Evolutionary conservation across 495 filamentous ascomycete species (phyloP).

Genomic region (Hypoxylon trugodes): DNA sequence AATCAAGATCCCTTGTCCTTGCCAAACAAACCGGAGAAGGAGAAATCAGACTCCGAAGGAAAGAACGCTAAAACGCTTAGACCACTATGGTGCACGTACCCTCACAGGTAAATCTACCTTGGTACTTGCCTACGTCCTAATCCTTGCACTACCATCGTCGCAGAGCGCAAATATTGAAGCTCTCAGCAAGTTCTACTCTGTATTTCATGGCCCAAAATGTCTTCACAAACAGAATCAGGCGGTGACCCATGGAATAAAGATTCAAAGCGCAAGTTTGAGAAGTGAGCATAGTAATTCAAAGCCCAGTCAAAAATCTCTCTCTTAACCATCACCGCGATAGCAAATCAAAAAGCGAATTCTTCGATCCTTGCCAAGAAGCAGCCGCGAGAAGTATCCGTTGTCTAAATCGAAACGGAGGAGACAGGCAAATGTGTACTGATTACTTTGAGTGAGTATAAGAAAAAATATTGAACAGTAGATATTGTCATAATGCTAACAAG

Average conservation of each 20-base stretch:
- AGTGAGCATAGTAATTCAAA: slow-evolving; percentile 37
- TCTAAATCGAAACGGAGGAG: slow-evolving; percentile 83
- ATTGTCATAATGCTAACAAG: slow-evolving; percentile 29
- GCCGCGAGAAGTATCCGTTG: slow-evolving; percentile 85
- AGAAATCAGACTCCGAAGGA: too few relatives aligned
- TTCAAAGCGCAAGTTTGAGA: slow-evolving; percentile 55
- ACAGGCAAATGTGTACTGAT: slow-evolving; percentile 86
- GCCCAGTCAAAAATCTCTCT: not conserved
- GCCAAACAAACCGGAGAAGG: too few relatives aligned
- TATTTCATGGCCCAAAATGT: slow-evolving; percentile 29
- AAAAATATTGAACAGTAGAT: not conserved
- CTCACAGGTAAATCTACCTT: too few relatives aligned
- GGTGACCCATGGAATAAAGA: slow-evolving; percentile 51
- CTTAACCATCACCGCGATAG: slow-evolving; percentile 51
- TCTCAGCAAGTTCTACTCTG: too few relatives aligned
- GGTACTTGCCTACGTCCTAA: too few relatives aligned
- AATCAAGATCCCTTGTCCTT: too few relatives aligned
- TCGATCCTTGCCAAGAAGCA: slow-evolving; percentile 95
- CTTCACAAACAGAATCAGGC: slow-evolving; percentile 32
- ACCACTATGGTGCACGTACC: too few relatives aligned
- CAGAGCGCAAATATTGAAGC: too few relatives aligned
- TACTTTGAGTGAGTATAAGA: slow-evolving; percentile 84
- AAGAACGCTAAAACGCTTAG: too few relatives aligned
- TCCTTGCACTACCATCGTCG: too few relatives aligned
- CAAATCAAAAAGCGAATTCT: slow-evolving; percentile 84